Evolutionary conservation across 306 rosid species (phyloP), one percentile per base, ranked within the genome.

Genomic region (Arachis hypogaea): DNA sequence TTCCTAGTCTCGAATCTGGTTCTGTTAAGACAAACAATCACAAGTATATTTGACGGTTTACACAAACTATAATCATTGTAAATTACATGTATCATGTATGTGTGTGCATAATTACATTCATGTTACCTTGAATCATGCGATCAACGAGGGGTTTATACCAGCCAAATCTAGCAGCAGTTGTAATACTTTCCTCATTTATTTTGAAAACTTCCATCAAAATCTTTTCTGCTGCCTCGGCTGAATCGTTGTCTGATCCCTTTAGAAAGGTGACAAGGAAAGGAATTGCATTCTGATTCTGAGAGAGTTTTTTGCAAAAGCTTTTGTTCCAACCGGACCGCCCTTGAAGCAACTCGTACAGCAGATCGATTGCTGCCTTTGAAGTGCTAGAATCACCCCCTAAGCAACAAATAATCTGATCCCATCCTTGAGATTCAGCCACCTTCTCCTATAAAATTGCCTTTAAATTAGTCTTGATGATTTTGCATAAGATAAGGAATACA

Each of bases 101-200:
- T 22, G 60, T 69, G 47, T 40, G 29, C 40, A 4, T 29, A 16
- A 64, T 59, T 43, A 77, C 51, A 64, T 30, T 75, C 36, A 2
- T 64, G 73, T 58, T 87, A 92, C 97, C 96, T 74, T 41, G 80
- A 76, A 83, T 72, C 68, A 92, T 80, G 49, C 69, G 86, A 77
- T 86, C 82, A 45, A 84, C 81, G 43, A 92, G 91, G 16, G 97
- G 97, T 74, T 79, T 86, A 79, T 82, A 87, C 93, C 96, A 92
- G 76, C 93, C 96, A 78, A 85, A 76, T 63, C 60, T 83, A 51
- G 97, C 96, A 36, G 96, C 93, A 58, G 46, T 29, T 45, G 74
- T 63, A 68, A 89, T 86, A 72, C 64, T 81, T 50, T 69, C 82
- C 82, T 87, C 91, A 12, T 89, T 86, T 68, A 86, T 84, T 71